These are phyloP conservation scores for Boeremia exigua DNA, from an alignment of 2,329 filamentous ascomycete genomes.

Conservation along the genomic window DNA sequence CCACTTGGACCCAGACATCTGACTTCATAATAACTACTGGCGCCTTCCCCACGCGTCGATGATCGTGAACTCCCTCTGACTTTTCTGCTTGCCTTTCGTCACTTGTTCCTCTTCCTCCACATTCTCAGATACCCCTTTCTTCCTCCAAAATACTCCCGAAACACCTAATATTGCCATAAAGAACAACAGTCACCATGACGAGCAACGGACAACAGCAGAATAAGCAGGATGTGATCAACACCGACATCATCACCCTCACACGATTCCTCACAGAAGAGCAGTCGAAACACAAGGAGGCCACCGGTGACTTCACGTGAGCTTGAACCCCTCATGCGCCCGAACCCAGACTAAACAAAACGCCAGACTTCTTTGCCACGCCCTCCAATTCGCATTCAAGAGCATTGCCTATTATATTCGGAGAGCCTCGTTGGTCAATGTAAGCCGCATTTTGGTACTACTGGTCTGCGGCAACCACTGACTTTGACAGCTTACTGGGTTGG, in stretches of 20 bases:
- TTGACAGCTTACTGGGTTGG: constrained; percentile 79
- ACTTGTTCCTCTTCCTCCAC: constrained; percentile 5
- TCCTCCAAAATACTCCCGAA: neutral
- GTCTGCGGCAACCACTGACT: constrained; percentile 20
- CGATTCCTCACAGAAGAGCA: constrained; percentile 97
- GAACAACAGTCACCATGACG: constrained; percentile 38
- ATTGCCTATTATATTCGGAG: constrained; percentile 99
- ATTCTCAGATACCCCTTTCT: constrained; percentile 4
- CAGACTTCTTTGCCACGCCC: constrained; percentile 92
- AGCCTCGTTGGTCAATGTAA: constrained; percentile 84
- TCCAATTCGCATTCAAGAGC: constrained; percentile 99
- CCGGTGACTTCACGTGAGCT: constrained; percentile 92
- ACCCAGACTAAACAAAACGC: constrained; percentile 1
- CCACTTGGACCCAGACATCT: constrained; percentile 42
- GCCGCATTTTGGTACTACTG: constrained; percentile 5
- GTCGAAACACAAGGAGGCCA: constrained; percentile 88
- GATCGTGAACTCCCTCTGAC: constrained; percentile 14
- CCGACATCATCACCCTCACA: constrained; percentile 93
- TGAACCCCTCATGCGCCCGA: neutral
- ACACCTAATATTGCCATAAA: constrained; percentile 1
- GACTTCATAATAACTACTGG: constrained; percentile 35
- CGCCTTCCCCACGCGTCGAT: constrained; percentile 25
- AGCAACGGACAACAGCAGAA: constrained; percentile 57
- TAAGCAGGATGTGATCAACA: constrained; percentile 81
- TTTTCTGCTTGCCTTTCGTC: constrained; percentile 11